phyloP scores from a whole-genome alignment of 257 asterid species.

The Cinchona pubescens region DNA sequence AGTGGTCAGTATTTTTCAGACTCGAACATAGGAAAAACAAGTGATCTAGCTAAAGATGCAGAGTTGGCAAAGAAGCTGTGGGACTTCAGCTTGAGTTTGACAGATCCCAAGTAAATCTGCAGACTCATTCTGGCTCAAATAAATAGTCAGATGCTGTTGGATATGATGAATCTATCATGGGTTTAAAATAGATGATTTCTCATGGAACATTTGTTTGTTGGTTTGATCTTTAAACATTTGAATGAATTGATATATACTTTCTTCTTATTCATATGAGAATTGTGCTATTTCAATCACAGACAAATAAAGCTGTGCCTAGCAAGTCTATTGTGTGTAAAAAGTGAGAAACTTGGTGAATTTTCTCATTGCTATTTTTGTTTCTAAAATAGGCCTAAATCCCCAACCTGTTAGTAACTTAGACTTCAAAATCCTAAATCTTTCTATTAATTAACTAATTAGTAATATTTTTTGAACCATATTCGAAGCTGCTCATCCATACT shows the following conservation, averaged over 20 bases:
- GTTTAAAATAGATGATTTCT: no score
- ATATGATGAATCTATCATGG: not conserved
- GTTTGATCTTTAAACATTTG: not conserved
- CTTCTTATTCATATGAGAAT: not conserved
- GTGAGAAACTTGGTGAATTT: no score
- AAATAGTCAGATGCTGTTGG: not conserved
- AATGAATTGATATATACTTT: no score
- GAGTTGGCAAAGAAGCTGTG: slow-evolving; percentile 67
- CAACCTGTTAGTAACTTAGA: no score
- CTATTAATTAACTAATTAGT: no score
- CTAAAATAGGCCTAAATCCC: no score
- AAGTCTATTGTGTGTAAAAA: no score
- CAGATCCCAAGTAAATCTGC: slow-evolving; percentile 36
- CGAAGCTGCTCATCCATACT: no score
- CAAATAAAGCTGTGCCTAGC: no score
- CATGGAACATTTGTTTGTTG: not conserved
- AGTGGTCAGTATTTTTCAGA: slow-evolving; percentile 64
- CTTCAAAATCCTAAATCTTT: no score
- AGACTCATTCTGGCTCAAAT: not conserved
- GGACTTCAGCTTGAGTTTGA: slow-evolving; percentile 63
- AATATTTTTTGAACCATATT: no score
- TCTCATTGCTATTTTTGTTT: no score
- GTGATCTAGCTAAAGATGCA: slow-evolving; percentile 39
- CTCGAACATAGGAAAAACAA: slow-evolving; percentile 35
- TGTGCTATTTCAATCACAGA: not conserved